Conservation (phyloP, 306 rosid genomes). For the apple (Malus domestica) region DNA sequence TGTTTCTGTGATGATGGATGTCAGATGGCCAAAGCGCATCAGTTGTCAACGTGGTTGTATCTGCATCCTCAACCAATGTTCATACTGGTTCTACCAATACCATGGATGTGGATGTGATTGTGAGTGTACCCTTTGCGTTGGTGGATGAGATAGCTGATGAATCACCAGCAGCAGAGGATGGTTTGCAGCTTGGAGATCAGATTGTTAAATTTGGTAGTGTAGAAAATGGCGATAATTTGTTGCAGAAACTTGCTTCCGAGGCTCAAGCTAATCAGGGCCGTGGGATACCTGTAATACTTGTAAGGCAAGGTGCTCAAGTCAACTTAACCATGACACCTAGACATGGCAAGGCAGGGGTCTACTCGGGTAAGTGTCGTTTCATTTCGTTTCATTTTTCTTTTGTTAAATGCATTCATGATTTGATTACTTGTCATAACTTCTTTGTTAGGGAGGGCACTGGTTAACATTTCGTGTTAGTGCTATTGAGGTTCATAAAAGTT, state of each 20-base stretch:
- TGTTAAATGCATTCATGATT: neutral
- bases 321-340: constrained; percentile 73
- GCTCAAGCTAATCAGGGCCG: constrained; percentile 50
- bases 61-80: constrained; percentile 33
- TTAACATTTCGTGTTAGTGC: neutral
- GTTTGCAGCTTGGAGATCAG: constrained; percentile 88
- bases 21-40: constrained; percentile 36
- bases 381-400: neutral
- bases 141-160: constrained; percentile 83
- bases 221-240: constrained; percentile 71
- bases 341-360: constrained; percentile 92
- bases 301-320: constrained; percentile 68
- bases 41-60: constrained; percentile 23
- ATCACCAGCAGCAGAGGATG: constrained; percentile 90
- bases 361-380: constrained; percentile 63
- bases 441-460: neutral
- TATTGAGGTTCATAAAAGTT: neutral
- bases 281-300: constrained; percentile 46
- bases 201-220: constrained; percentile 76
- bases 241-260: constrained; percentile 67
- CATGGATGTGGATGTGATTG: constrained; percentile 52
- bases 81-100: constrained; percentile 28
- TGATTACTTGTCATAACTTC: neutral
- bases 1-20: constrained; percentile 27
- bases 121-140: constrained; percentile 70